Evolutionary conservation across 108 stramenopile genomes (phyloP).

Genomic region (Nitzschia putrida): DNA sequence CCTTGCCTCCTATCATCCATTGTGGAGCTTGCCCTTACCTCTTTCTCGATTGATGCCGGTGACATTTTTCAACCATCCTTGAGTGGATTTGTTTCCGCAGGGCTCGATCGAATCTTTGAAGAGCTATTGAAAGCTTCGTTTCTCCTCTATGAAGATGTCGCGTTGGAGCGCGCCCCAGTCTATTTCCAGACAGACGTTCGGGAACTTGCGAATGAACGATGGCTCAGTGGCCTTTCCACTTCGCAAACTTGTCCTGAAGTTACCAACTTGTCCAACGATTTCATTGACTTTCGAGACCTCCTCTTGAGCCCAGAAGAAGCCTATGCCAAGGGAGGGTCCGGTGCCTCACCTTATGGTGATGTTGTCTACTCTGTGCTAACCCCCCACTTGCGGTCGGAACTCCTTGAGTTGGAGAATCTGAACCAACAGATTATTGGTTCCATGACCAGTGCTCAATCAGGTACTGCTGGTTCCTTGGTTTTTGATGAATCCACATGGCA

Average conservation of each 20-base stretch:
- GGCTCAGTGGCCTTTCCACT: slow-evolving; percentile 13
- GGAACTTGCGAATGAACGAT: slow-evolving; percentile 26
- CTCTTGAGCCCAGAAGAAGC: slow-evolving; percentile 39
- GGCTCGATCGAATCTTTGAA: slow-evolving; percentile 55
- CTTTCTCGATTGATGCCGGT: slow-evolving; percentile 45
- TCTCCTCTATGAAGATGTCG: slow-evolving; percentile 39
- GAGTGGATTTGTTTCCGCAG: slow-evolving; percentile 53
- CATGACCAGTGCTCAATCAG: slow-evolving; percentile 34
- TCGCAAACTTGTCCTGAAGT: background rate
- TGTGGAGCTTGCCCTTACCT: slow-evolving; percentile 39
- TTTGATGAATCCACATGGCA: background rate
- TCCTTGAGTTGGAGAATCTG: slow-evolving; percentile 7
- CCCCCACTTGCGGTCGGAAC: slow-evolving; percentile 20
- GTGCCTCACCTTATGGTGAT: slow-evolving; percentile 35
- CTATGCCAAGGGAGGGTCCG: slow-evolving; percentile 30
- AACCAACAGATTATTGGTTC: slow-evolving; percentile 17
- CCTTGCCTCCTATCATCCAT: slow-evolving; percentile 61
- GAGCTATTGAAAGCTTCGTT: slow-evolving; percentile 43
- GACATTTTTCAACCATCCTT: slow-evolving; percentile 58
- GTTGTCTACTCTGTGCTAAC: slow-evolving; percentile 30
- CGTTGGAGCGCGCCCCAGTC: slow-evolving; percentile 24
- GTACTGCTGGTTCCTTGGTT: slow-evolving; percentile 7
- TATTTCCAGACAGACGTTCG: slow-evolving; percentile 40
- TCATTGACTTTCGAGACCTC: slow-evolving; percentile 72
- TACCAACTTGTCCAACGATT: background rate